Percentiles rank a stretch among this genome's conserved stretches.
These are phyloP conservation scores for Penicillium salamii DNA, from an alignment of 495 filamentous ascomycete genomes.

Conservation along the genomic window DNA sequence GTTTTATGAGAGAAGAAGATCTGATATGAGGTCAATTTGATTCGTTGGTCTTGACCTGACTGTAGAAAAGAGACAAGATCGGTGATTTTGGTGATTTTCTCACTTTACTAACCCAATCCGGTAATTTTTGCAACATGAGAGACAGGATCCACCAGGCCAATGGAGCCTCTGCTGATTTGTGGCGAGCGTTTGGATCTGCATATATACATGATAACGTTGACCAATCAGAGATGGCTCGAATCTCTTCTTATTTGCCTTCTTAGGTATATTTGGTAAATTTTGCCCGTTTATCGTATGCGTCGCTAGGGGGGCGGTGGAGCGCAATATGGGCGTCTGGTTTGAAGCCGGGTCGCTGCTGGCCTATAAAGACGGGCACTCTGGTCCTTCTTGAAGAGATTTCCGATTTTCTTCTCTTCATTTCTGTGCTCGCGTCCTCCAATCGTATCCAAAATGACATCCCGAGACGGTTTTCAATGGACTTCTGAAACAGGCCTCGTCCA, in stretches of 20 bases:
- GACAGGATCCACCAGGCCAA: no score
- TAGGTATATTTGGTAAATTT: no score
- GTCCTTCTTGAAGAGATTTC: neutral
- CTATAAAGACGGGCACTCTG: neutral
- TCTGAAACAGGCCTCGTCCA: slow-evolving; percentile 12
- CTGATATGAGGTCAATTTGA: neutral
- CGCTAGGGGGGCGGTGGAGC: no score
- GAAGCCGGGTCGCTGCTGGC: neutral
- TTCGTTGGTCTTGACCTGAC: no score
- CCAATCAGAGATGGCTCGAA: neutral
- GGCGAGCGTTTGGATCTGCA: neutral
- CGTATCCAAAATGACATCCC: slow-evolving; percentile 15
- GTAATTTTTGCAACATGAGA: slow-evolving; percentile 10
- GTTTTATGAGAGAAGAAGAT: neutral
- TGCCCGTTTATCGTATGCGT: no score
- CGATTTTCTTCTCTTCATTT: neutral
- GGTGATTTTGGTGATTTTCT: slow-evolving; percentile 9
- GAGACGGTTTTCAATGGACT: slow-evolving; percentile 24
- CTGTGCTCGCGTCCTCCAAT: neutral
- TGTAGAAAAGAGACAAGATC: no score
- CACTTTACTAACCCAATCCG: slow-evolving; percentile 6
- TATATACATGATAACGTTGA: neutral
- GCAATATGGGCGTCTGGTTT: neutral
- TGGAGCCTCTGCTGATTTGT: neutral
- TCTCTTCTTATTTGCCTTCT: slow-evolving; percentile 5